Conservation (phyloP, 176 grass and related monocot genomes). For the Cenchrus fungigraminus region DNA sequence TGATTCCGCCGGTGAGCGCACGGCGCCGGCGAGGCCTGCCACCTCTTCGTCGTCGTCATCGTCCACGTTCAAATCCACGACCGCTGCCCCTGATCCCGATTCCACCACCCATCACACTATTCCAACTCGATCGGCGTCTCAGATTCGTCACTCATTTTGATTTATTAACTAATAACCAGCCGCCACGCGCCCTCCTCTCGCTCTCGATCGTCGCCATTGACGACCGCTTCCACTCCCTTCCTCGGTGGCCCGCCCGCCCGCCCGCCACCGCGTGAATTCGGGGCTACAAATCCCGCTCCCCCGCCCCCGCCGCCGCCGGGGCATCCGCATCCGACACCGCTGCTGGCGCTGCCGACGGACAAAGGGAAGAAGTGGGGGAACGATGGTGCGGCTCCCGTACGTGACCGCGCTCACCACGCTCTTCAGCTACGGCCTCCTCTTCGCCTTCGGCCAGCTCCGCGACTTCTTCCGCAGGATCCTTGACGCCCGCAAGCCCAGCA, state of each 20-base stretch:
- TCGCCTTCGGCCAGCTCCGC: conserved; percentile 84
- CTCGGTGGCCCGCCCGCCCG: not conserved
- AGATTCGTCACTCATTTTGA: not conserved
- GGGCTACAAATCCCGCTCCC: conserved; percentile 37
- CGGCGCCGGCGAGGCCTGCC: not conserved
- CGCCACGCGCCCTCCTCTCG: not conserved
- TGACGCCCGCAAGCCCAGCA: conserved; percentile 69
- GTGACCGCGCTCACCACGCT: conserved; percentile 75
- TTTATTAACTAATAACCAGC: not conserved
- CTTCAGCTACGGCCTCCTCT: conserved; percentile 90
- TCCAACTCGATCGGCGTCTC: not conserved
- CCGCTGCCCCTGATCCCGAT: conserved; percentile 1
- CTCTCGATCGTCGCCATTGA: conserved; percentile 37
- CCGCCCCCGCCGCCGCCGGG: not conserved
- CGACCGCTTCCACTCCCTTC: conserved; percentile 36
- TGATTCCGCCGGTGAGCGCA: not conserved
- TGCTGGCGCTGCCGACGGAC: not conserved
- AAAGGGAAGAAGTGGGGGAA: not conserved
- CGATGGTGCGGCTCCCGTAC: conserved; percentile 79
- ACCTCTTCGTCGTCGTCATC: not conserved
- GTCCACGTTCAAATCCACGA: conserved; percentile 16
- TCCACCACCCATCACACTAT: not conserved
- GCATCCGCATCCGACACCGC: not conserved
- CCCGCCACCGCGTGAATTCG: conserved; percentile 11
- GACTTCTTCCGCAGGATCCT: conserved; percentile 82